Evolutionary conservation across 1,139 yeast genomes (phyloP).

Genomic region (Protomyces macrosporus): DNA sequence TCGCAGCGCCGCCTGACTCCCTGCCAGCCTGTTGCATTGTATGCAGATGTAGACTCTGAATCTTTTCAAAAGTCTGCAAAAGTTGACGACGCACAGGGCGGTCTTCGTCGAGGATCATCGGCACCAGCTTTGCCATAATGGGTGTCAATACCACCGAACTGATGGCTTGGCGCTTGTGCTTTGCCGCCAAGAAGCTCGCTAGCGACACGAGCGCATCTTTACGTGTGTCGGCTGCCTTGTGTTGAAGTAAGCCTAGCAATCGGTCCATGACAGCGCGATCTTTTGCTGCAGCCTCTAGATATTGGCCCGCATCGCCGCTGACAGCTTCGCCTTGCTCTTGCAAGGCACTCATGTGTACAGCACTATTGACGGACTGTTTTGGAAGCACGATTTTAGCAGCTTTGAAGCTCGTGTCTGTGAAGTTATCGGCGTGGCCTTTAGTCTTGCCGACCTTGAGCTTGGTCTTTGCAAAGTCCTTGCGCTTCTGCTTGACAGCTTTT

Average conservation of each 20-base stretch:
- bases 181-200: conserved; percentile 25
- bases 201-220: conserved; percentile 24
- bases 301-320: background rate
- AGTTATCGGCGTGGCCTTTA: conserved; percentile 61
- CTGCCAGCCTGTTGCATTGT: conserved; percentile 40
- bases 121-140: conserved; percentile 53
- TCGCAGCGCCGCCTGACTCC: background rate
- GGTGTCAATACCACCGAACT: conserved; percentile 37
- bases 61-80: conserved; percentile 37
- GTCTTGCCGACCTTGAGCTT: conserved; percentile 87
- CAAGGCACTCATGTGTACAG: conserved; percentile 27
- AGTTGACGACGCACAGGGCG: conserved; percentile 60
- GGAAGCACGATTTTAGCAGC: conserved; percentile 68
- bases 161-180: conserved; percentile 26
- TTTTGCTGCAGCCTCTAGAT: conserved; percentile 7
- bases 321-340: background rate
- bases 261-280: conserved; percentile 38
- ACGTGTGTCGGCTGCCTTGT: conserved; percentile 56
- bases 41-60: conserved; percentile 35
- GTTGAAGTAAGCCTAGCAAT: conserved; percentile 60
- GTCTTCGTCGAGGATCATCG: conserved; percentile 58
- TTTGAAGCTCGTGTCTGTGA: conserved; percentile 77
- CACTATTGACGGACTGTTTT: conserved; percentile 46
- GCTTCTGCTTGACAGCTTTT: conserved; percentile 19
- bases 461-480: conserved; percentile 45